Evolutionary conservation across 2,329 filamentous ascomycete species (phyloP), one percentile per base, ranked within the genome.

Genomic region (Aureobasidium sp.): DNA sequence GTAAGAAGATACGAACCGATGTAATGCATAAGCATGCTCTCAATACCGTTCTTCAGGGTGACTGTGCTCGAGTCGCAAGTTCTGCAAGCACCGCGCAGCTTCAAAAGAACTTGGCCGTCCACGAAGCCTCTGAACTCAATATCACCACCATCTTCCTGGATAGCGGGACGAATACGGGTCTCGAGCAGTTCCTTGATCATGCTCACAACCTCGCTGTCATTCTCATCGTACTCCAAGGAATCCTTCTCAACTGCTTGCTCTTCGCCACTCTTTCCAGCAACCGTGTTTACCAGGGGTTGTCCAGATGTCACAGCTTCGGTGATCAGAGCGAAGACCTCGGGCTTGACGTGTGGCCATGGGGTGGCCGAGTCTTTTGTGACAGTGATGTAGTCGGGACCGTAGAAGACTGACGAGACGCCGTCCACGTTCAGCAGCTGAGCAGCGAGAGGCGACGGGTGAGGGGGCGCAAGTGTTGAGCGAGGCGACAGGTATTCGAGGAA

Each of bases 121-220:
- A 62, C 55, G 69, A 97, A 97, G 0, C 93, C 93, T 19, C 89
- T 81, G 73, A 93, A 95, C 73, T 99, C 94, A 69, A 99, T 97
- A 72, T 99, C 94, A 47, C 94, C 94, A 50, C 94, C 94, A 67
- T 99, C 94, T 73, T 97, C 94, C 74, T 97, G 94, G 64, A 99
- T 99, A 0, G 93, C 89, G 0, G 94, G 94, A 45, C 94, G 83
- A 69, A 99, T 96, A 64, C 94, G 82, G 27, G 94, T 99, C 75
- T 99, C 94, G 37, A 99, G 80, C 33, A 99, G 78, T 76, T 99
- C 94, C 78, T 97, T 96, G 76, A 99, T 97, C 94, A 97, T 97
- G 62, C 90, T 88, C 9, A 99, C 88, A 11, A 96, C 90, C 75
- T 99, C 94, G 66, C 86, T 87, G 72, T 99, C 94, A 64, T 95